Conservation (phyloP, 768 basidiomycete species). For the Artomyces pyxidatus region DNA sequence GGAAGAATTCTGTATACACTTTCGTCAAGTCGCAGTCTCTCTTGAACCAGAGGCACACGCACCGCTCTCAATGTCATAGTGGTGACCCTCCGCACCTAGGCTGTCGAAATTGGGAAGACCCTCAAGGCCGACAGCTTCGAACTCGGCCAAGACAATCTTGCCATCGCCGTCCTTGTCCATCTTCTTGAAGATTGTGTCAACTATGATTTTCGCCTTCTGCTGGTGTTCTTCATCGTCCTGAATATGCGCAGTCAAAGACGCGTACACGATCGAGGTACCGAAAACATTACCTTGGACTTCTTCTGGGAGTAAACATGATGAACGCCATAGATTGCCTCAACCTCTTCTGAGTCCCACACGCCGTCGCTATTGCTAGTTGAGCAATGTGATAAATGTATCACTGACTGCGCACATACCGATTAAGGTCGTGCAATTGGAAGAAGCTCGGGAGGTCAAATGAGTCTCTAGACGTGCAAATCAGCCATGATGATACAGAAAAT, state of each 20-base stretch:
- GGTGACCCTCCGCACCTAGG: constrained; percentile 86
- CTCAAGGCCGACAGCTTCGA: constrained; percentile 60
- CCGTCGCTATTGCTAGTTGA: constrained; percentile 48
- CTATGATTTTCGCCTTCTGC: constrained; percentile 74
- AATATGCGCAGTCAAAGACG: not conserved
- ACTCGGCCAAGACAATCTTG: constrained; percentile 58
- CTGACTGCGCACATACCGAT: constrained; percentile 45
- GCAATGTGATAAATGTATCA: constrained; percentile 2
- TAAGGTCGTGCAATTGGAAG: constrained; percentile 92
- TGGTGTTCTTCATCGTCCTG: constrained; percentile 75
- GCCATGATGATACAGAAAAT: not conserved
- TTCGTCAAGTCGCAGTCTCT: no score
- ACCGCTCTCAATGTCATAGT: constrained; percentile 90
- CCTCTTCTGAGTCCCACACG: constrained; percentile 75
- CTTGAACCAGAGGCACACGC: no score
- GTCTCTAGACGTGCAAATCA: constrained; percentile 41
- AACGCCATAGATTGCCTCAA: constrained; percentile 94
- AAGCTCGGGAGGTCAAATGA: constrained; percentile 81
- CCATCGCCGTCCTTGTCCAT: constrained; percentile 77
- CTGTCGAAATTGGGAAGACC: constrained; percentile 79
- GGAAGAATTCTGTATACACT: constrained; percentile 77
- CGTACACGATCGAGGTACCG: not conserved
- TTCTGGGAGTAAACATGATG: constrained; percentile 86
- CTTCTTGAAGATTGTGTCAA: constrained; percentile 54
- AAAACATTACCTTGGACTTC: constrained; percentile 51